Conservation (phyloP, 75 land plant species). For the Selaginella moellendorffii region DNA sequence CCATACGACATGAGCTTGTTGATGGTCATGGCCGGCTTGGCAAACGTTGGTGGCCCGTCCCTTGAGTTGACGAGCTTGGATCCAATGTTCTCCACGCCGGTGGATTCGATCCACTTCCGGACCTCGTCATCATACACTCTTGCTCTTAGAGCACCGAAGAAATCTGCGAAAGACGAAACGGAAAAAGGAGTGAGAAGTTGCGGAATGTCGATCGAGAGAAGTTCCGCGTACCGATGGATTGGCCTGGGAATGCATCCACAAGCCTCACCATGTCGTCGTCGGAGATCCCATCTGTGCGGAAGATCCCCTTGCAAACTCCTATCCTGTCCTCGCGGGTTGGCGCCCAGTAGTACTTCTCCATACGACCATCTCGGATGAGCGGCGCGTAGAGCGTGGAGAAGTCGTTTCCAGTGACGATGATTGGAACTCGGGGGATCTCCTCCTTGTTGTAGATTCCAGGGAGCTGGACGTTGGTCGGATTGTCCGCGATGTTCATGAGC, state of each 20-base stretch:
- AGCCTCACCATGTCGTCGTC: constrained; percentile 43
- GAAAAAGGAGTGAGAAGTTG: no score
- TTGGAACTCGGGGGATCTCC: constrained; percentile 67
- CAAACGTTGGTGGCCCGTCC: constrained; percentile 86
- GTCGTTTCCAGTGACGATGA: constrained; percentile 87
- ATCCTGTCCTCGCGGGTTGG: constrained; percentile 81
- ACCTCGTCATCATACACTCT: constrained; percentile 92
- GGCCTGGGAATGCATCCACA: constrained; percentile 84
- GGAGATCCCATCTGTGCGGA: constrained; percentile 43
- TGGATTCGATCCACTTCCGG: constrained; percentile 55
- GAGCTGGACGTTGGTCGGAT: constrained; percentile 78
- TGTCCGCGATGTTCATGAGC: constrained; percentile 93
- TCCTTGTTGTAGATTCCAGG: constrained; percentile 91
- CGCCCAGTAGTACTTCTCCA: constrained; percentile 97
- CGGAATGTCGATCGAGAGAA: no score
- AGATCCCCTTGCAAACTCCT: constrained; percentile 78
- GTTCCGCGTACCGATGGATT: constrained; percentile 66
- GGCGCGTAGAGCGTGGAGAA: constrained; percentile 90
- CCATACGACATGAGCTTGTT: constrained; percentile 81
- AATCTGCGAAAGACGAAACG: no score
- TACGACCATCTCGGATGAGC: constrained; percentile 88
- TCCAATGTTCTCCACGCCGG: constrained; percentile 68
- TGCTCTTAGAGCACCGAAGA: constrained; percentile 94
- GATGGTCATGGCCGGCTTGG: constrained; percentile 76
- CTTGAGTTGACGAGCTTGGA: constrained; percentile 83